Evolutionary conservation across 2,329 filamentous ascomycete species (phyloP), one percentile per base, ranked within the genome.

Genomic region (Fusarium subtropicale): DNA sequence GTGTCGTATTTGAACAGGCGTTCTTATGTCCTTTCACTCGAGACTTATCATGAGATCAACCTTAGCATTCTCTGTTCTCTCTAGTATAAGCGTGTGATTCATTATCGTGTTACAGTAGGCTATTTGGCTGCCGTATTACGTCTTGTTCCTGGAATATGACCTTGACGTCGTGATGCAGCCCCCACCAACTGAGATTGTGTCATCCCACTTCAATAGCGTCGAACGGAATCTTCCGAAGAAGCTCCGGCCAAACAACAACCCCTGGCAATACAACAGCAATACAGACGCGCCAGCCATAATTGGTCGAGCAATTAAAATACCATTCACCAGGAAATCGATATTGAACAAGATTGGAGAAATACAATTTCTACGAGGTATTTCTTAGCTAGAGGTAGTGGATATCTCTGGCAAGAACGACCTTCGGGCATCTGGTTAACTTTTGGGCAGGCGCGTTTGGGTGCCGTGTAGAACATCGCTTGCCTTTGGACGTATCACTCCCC

Each of bases 171-270:
- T 39, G 60, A 50, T 63, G 33, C n/a, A 63, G 46, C 31, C 31
- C 33, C 51, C 50, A 64, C 60, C 30, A 66, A 33, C 42, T 38
- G 33, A 33, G 22, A 62, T 58, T 67, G 44, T 67, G 52, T 51
- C 63, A 66, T 69, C 46, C 56, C 50, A 56, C 56, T 22, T 47
- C 13, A 50, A 55, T 34, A 55, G 7, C 16, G 10, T 34, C 8
- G 48, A 18, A 45, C 42, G 18, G 36, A 31, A 51, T 66, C 47
- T 58, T 56, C 67, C 66, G 67, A 69, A 45, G 67, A 69, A 56
- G 26, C 18, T 22, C 66, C 66, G 66, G 52, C 41, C 24, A 56
- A 60, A 64, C 31, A 55, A 66, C 30, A 41, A 56, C 47, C 41
- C 33, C 20, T 30, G 39, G 41, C 36, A 54, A 34, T 44, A 41